phyloP scores from a whole-genome alignment of 108 stramenopile genomes.

The Fragilaria radians region DNA sequence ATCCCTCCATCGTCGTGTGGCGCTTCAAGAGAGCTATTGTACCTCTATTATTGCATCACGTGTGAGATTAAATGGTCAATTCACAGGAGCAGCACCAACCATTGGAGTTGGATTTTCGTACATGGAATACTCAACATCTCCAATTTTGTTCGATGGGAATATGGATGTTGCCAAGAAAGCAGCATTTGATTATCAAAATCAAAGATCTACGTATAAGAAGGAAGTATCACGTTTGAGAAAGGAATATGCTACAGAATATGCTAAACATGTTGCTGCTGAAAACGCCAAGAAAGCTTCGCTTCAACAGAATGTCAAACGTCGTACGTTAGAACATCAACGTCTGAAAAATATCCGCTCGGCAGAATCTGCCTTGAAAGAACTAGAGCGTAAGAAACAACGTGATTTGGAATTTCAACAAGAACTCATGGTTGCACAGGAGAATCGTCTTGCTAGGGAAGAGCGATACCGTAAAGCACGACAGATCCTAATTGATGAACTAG shows the following conservation, averaged over 20 bases:
- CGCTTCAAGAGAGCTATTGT: too few species aligned
- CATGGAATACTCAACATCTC: too few species aligned
- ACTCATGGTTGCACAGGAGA: slow-evolving; percentile 39
- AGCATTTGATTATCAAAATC: slow-evolving; percentile 41
- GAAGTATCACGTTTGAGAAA: slow-evolving; percentile 60
- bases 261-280: slow-evolving; percentile 41
- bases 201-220: slow-evolving; percentile 52
- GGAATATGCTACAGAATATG: slow-evolving; percentile 54
- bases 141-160: too few species aligned
- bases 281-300: slow-evolving; percentile 34
- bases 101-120: too few species aligned
- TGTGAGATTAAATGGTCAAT: too few species aligned
- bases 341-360: slow-evolving; percentile 57
- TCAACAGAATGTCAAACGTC: slow-evolving; percentile 25
- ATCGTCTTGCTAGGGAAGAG: slow-evolving; percentile 44
- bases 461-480: slow-evolving; percentile 47
- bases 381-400: slow-evolving; percentile 37
- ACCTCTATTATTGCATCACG: too few species aligned
- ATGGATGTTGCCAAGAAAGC: too few species aligned
- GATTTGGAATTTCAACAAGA: slow-evolving; percentile 55
- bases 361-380: slow-evolving; percentile 42
- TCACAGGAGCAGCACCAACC: too few species aligned
- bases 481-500: slow-evolving; percentile 64
- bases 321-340: slow-evolving; percentile 61
- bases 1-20: too few species aligned